These are phyloP conservation scores for Isochrysis galbana DNA, from an alignment of 78 protist genomes.

Conservation along the genomic window DNA sequence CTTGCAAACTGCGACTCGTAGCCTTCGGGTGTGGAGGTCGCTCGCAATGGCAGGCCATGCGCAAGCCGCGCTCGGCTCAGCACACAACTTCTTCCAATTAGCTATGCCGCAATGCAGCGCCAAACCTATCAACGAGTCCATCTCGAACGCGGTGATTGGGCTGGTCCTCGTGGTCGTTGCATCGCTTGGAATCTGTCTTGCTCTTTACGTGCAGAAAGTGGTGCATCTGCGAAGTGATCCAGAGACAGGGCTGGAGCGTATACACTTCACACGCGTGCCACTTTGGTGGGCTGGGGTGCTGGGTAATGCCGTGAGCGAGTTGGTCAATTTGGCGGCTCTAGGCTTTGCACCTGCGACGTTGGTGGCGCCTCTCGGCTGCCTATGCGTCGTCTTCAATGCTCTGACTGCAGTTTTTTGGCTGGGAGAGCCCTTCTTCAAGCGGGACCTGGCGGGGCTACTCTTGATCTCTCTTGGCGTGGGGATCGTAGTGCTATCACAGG, in stretches of 20 bases:
- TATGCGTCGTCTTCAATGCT: conserved; percentile 17
- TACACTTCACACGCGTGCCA: neutral
- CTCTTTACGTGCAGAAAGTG: neutral
- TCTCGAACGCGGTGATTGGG: neutral
- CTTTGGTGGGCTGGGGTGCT: neutral
- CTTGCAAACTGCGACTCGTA: too few relatives aligned
- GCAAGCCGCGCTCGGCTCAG: too few relatives aligned
- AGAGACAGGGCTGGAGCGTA: neutral
- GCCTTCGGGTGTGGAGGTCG: too few relatives aligned
- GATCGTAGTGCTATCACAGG: neutral
- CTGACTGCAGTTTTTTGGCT: neutral
- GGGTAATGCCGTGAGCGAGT: neutral
- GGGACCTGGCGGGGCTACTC: neutral
- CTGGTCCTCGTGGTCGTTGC: neutral
- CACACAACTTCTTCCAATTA: too few relatives aligned
- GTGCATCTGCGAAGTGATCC: neutral
- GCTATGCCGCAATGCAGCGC: too few relatives aligned
- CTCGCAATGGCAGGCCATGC: too few relatives aligned
- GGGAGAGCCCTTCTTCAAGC: neutral
- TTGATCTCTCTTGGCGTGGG: neutral
- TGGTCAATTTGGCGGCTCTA: conserved; percentile 21
- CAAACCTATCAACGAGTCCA: too few relatives aligned
- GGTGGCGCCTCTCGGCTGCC: conserved; percentile 32
- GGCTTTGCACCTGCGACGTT: conserved; percentile 39
- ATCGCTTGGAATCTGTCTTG: neutral